These are phyloP conservation scores for Aspergillus thermomutatus DNA, from an alignment of 2,329 filamentous ascomycete species.

Conservation along the genomic window DNA sequence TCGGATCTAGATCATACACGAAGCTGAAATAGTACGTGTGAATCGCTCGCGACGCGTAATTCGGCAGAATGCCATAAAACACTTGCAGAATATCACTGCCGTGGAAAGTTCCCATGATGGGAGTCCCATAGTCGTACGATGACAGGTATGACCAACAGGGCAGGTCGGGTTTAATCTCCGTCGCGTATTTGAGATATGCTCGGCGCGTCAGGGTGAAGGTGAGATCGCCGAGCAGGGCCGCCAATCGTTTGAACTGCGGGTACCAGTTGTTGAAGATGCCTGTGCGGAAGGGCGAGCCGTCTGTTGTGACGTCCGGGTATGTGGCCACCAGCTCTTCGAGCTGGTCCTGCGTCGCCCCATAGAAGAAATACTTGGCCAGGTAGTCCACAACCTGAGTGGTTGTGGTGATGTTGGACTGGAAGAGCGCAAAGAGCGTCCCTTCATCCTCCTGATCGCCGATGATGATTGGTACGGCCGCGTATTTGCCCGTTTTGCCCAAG, in stretches of 20 bases:
- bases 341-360: conserved; percentile 48
- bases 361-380: conserved; percentile 59
- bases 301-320: conserved; percentile 56
- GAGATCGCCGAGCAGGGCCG: conserved; percentile 71
- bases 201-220: conserved; percentile 71
- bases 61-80: conserved; percentile 62
- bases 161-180: conserved; percentile 52
- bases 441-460: conserved; percentile 78
- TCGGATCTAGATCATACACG: conserved; percentile 67
- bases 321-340: conserved; percentile 58
- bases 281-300: conserved; percentile 71
- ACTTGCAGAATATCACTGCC: conserved; percentile 66
- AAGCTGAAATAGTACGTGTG: conserved; percentile 72
- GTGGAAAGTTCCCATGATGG: conserved; percentile 74
- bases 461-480: conserved; percentile 60
- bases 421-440: conserved; percentile 70
- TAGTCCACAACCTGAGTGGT: conserved; percentile 60
- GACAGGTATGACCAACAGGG: conserved; percentile 72
- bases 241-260: conserved; percentile 72
- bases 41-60: conserved; percentile 59
- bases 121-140: conserved; percentile 67
- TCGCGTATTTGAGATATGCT: conserved; percentile 53
- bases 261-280: conserved; percentile 66
- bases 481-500: conserved; percentile 52
- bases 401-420: conserved; percentile 65